Conservation (phyloP, 176 grass and related monocot genomes). For the Hsuehochloa calcarea region DNA sequence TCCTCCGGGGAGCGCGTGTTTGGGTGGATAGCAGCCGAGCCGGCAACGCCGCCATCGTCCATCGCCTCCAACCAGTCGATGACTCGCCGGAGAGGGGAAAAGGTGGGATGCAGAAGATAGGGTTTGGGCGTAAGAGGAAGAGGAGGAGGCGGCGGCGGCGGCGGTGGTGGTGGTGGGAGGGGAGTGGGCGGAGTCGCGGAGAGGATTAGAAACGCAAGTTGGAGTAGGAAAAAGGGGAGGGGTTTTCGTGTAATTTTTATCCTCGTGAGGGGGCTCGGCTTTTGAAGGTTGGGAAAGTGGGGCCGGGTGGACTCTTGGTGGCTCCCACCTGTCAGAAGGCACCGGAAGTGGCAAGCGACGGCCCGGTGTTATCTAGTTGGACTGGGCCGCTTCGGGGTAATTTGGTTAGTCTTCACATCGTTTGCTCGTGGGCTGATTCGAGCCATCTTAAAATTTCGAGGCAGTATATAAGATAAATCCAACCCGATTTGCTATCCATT, state of each 20-base stretch:
- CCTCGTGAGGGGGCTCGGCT: not conserved
- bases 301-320: not conserved
- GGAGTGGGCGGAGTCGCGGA: not conserved
- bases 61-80: conserved; percentile 4
- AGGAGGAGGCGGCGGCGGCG: not conserved
- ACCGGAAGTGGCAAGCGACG: no score
- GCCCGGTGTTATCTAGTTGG: no score
- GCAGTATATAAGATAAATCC: no score
- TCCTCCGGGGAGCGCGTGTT: conserved; percentile 44
- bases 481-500: no score
- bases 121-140: conserved; percentile 15
- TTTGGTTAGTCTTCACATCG: no score
- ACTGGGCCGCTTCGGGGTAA: no score
- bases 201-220: not conserved
- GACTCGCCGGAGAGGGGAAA: not conserved
- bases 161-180: not conserved
- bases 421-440: no score
- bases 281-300: not conserved
- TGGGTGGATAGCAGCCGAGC: not conserved
- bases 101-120: not conserved
- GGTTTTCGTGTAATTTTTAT: not conserved
- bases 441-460: no score
- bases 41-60: not conserved
- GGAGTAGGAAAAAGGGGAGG: not conserved
- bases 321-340: not conserved